Conservation (phyloP, 2,329 filamentous ascomycete genomes). For the Arthrobotrys entomopaga region DNA sequence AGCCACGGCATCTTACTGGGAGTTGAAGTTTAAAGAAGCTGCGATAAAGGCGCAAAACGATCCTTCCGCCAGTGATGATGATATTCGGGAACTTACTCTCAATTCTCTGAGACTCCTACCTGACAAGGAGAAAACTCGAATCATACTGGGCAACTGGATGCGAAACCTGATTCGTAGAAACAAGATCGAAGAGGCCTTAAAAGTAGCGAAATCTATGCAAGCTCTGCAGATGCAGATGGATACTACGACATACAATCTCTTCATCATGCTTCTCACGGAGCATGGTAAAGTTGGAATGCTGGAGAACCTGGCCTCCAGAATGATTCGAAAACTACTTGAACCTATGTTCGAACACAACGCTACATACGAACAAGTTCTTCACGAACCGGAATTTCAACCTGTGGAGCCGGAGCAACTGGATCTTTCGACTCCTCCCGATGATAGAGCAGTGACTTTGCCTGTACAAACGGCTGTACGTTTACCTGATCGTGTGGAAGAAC, state of each 20-base stretch:
- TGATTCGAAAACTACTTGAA: conserved; percentile 44
- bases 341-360: conserved; percentile 40
- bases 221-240: conserved; percentile 40
- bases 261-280: conserved; percentile 46
- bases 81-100: conserved; percentile 33
- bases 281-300: conserved; percentile 50
- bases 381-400: conserved; percentile 37
- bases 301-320: conserved; percentile 25
- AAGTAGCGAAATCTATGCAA: conserved; percentile 40
- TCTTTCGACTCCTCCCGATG: conserved; percentile 1
- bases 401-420: conserved; percentile 12
- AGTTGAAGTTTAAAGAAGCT: conserved; percentile 36
- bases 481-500: conserved; percentile 34
- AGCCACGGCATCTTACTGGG: conserved; percentile 45
- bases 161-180: conserved; percentile 40
- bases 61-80: conserved; percentile 15
- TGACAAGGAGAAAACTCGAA: conserved; percentile 26
- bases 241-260: conserved; percentile 50
- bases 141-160: conserved; percentile 51
- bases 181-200: conserved; percentile 40
- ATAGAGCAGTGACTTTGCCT: background rate
- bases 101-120: conserved; percentile 35
- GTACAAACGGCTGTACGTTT: conserved; percentile 8
- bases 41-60: conserved; percentile 38
- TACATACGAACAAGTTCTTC: conserved; percentile 43